Evolutionary conservation across 2,329 filamentous ascomycete genomes (phyloP), one percentile per base, ranked within the genome.

Genomic region (Coniochaeta sp.): DNA sequence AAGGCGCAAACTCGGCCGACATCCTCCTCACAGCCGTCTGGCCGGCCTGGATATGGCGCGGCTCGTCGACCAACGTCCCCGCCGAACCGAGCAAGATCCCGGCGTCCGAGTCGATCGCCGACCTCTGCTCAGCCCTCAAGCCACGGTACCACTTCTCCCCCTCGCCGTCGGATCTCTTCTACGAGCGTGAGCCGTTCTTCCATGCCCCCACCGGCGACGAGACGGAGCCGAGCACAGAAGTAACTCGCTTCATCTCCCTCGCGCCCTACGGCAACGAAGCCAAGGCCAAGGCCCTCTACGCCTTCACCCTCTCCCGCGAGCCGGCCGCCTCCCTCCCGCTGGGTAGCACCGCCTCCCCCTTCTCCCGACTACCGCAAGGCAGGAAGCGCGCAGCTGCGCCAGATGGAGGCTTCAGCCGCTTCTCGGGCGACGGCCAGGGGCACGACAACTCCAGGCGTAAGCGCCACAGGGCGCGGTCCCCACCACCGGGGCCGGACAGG

Each of bases 131-230:
- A 2, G 76, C 85, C 0, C 75, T 99, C 22, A 95, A 92, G 71
- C 95, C 95, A n/a, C 87, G 90, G 30, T 99, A 99, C 70, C 93
- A 98, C 72, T 87, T 98, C 68, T 86, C 90, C 1, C 79, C 84
- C 3, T 90, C 90, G 0, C 81, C 85, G 1, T 72, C 71, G 9
- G 75, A 80, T 7, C 87, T 87, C 67, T 93, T 90, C 74, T 98
- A 88, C 71, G 93, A 99, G 75, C 87, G 95, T 60, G 95, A 98
- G 73, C 91, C 93, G 0, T 99, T 97, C 77, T 87, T 95, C 69
- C 88, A 96, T 70, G 80, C 82, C 1, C 65, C 74, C 7, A 71
- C 73, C 40, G 74, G 75, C 16, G 76, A 76, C 0, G 66, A 72
- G 19, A 66, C 7, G 80, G 87, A 60, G 74, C 79, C 24, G 81